phyloP scores from a whole-genome alignment of 805 yeast species.

The Candida chauliodis region DNA sequence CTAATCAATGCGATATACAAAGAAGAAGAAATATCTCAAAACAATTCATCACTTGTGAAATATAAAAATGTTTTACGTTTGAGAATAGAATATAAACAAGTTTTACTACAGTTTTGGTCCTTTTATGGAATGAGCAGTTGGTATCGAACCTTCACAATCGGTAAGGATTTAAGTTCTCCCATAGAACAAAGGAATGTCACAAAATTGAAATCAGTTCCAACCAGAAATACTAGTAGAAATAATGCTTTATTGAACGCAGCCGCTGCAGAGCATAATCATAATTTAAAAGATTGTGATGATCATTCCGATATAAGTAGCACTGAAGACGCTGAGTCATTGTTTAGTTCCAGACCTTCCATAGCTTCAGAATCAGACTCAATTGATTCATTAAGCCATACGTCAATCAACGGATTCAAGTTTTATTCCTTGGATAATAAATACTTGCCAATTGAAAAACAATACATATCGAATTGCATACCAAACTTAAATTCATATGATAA shows the following conservation, averaged over 20 bases:
- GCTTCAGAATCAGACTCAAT: slow-evolving; percentile 2
- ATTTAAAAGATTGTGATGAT: not conserved
- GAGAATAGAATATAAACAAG: slow-evolving; percentile 36
- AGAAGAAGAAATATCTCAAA: slow-evolving; percentile 17
- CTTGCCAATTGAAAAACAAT: slow-evolving; percentile 28
- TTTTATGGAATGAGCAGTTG: slow-evolving; percentile 37
- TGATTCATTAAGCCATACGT: slow-evolving; percentile 1
- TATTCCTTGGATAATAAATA: slow-evolving; percentile 14
- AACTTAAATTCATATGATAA: slow-evolving; percentile 35
- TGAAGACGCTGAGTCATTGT: slow-evolving; percentile 7
- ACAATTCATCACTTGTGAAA: slow-evolving; percentile 17
- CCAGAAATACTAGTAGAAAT: slow-evolving; percentile 15
- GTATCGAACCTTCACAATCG: slow-evolving; percentile 32
- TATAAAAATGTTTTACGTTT: slow-evolving; percentile 34
- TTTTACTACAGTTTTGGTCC: slow-evolving; percentile 40
- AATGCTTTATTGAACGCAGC: slow-evolving; percentile 23
- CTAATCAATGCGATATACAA: slow-evolving; percentile 19
- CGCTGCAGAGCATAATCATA: slow-evolving; percentile 12
- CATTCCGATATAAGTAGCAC: not conserved
- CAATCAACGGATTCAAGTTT: slow-evolving; percentile 8
- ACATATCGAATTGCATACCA: slow-evolving; percentile 36
- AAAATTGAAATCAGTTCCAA: slow-evolving; percentile 25
- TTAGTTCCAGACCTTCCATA: slow-evolving; percentile 8
- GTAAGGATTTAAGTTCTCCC: slow-evolving; percentile 31
- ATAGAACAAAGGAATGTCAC: slow-evolving; percentile 24